Evolutionary conservation across 345 rosid genomes (phyloP).

Genomic region (Clarkia xantiana): DNA sequence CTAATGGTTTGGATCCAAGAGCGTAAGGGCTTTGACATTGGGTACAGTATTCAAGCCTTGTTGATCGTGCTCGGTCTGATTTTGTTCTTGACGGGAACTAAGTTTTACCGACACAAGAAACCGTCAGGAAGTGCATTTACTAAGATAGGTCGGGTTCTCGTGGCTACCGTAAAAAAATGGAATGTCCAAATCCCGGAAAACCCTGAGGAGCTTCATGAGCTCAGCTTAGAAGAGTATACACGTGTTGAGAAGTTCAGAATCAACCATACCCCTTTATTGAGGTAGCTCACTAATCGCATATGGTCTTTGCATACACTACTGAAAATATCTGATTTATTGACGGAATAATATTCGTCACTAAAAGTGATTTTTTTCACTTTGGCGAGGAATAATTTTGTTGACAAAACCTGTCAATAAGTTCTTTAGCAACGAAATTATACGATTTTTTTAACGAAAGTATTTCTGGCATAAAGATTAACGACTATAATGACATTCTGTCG

Average conservation of each 20-base stretch:
- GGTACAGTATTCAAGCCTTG: slow-evolving; percentile 38
- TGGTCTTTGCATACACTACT: not conserved
- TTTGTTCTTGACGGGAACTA: slow-evolving; percentile 34
- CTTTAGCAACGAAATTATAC: no score
- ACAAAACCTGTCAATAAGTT: no score
- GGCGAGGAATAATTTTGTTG: no score
- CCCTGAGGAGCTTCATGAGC: slow-evolving; percentile 37
- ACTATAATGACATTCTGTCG: no score
- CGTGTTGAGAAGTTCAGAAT: slow-evolving; percentile 19
- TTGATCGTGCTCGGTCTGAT: slow-evolving; percentile 24
- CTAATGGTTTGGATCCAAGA: slow-evolving; percentile 44
- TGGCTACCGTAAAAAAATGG: slow-evolving; percentile 34
- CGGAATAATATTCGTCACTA: no score
- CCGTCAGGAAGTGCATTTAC: slow-evolving; percentile 37
- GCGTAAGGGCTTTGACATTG: slow-evolving; percentile 27
- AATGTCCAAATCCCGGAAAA: slow-evolving; percentile 23
- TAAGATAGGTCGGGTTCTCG: slow-evolving; percentile 30
- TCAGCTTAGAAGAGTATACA: slow-evolving; percentile 19
- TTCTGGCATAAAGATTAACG: no score
- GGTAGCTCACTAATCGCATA: slow-evolving; percentile 14
- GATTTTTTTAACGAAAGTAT: no score
- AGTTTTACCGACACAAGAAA: slow-evolving; percentile 37
- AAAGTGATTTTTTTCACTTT: no score
- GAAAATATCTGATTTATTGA: no score
- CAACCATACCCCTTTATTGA: slow-evolving; percentile 30